phyloP scores from a whole-genome alignment of 2,329 filamentous ascomycete species.

The Hymenoscyphus linearis region DNA sequence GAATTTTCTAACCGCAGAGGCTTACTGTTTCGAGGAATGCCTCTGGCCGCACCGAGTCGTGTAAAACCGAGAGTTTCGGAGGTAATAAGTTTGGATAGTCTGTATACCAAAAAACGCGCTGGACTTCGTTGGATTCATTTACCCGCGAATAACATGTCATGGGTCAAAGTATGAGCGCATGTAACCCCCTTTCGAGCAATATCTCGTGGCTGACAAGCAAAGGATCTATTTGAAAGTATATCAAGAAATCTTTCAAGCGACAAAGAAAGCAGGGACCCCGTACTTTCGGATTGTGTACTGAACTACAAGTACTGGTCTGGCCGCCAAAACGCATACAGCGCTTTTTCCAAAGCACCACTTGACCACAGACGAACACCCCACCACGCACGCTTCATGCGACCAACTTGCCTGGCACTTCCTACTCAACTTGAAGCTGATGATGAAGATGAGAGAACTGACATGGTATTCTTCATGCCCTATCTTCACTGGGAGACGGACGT shows the following conservation, averaged over 20 bases:
- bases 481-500: conserved; percentile 1
- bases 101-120: background rate
- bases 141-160: background rate
- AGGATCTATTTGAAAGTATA: background rate
- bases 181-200: background rate
- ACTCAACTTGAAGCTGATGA: background rate
- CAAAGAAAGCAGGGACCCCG: background rate
- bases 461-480: conserved; percentile 2
- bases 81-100: background rate
- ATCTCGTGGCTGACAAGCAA: background rate
- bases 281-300: background rate
- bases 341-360: background rate
- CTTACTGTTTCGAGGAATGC: background rate
- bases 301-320: background rate
- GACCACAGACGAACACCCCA: background rate
- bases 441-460: background rate
- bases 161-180: background rate
- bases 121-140: conserved; percentile 1
- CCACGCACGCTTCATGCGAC: background rate
- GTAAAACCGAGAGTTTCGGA: background rate
- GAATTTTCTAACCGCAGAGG: background rate
- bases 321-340: background rate
- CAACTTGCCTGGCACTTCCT: background rate
- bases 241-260: background rate
- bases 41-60: background rate